These are phyloP conservation scores for Fragaria vesca DNA, from an alignment of 306 rosid species.

Conservation along the genomic window DNA sequence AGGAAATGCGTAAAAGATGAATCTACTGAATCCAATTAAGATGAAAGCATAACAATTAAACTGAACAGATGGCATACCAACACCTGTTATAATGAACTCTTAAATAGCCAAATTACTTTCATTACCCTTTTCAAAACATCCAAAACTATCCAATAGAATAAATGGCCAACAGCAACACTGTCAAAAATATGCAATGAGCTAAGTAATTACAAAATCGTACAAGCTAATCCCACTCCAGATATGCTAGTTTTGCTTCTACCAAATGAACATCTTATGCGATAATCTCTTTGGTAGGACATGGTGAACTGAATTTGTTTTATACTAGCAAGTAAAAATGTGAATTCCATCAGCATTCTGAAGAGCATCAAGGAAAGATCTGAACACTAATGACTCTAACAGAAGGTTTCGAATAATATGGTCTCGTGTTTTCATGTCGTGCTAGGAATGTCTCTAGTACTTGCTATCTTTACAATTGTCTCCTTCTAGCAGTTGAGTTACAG, in stretches of 20 bases:
- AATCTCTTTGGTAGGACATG: background rate
- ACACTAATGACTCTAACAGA: background rate
- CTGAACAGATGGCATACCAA: too few relatives aligned
- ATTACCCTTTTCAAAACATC: background rate
- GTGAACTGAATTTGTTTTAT: background rate
- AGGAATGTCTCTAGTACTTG: slow-evolving; percentile 32
- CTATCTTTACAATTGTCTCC: slow-evolving; percentile 27
- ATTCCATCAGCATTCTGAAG: background rate
- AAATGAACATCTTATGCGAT: background rate
- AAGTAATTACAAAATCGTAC: background rate
- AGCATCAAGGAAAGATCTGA: background rate
- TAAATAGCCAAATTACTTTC: background rate
- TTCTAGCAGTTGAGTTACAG: slow-evolving; percentile 38
- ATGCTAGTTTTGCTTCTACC: background rate
- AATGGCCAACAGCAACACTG: background rate
- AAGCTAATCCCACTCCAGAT: background rate
- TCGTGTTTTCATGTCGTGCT: slow-evolving; percentile 11
- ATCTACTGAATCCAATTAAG: too few relatives aligned
- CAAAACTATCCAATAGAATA: background rate
- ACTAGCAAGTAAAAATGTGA: background rate
- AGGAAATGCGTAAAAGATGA: background rate
- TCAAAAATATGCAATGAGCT: background rate
- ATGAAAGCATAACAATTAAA: too few relatives aligned
- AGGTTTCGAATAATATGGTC: background rate
- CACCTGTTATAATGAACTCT: background rate